Evolutionary conservation across 345 rosid species (phyloP), one percentile per base, ranked within the genome.

Genomic region (Sisymbrium altissimum): DNA sequence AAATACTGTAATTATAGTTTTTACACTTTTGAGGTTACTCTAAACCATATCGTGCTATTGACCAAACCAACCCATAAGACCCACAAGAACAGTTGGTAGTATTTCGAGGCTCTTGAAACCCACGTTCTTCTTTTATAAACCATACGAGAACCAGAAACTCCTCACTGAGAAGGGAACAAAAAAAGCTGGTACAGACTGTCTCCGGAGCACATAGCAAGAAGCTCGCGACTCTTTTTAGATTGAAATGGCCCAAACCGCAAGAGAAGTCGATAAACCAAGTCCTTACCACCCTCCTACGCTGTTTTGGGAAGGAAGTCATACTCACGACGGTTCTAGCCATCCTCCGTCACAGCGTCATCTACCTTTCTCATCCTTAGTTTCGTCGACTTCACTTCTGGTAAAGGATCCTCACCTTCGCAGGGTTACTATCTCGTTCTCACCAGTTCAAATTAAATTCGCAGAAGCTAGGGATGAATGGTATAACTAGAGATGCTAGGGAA

Each of bases 351-450:
- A 82, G 90, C 54, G 98, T 94, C 15, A 82, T 86, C 84, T 94
- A 85, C 63, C 90, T 91, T 89, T 46, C 95, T 94, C 23, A 91
- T 94, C 75, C 95, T 87, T 67, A 81, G 87, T 60, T 94, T 89
- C 61, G 96, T 94, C 9, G 88, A 87, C 66, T 89, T 58, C 79
- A 89, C 98, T 8, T 78, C 96, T 2, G 96, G 96, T 4, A 87
- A 84, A 53, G 63, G 92, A 48, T 84, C 80, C 7, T 91, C 97
- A 8, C 83, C 86, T 15, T 84, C 80, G 7, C 84, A 91, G 70
- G 98, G 97, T 5, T 94, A 87, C 79, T 88, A 88, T 83, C 95
- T 94, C 15, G 86, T 94, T 19, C 50, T n/a, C n/a, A n/a, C n/a
- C n/a, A n/a, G n/a, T n/a, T n/a, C n/a, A n/a, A n/a, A n/a, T n/a